Base-by-base conservation (phyloP, 1,284 basidiomycete genomes). In the Albatrellus sp. region DNA sequence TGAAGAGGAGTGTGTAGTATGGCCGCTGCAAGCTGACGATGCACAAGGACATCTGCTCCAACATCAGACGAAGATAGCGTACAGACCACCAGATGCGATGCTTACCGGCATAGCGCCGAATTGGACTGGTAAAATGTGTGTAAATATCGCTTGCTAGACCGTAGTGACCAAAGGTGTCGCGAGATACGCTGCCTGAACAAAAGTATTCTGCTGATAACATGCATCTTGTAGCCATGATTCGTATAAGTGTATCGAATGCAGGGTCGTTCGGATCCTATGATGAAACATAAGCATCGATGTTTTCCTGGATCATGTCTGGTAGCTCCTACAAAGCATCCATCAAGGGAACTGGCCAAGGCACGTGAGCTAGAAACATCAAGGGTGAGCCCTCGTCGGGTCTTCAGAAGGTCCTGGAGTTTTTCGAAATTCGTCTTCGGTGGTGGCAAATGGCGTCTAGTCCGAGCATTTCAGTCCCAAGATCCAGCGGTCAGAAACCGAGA, bases 201-300 rank as follows among this genome's bases (percentile, higher is more conserved):
- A 98, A 98, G 63, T 99, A 98, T 62, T 98, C 96, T 24, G 96
- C 96, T 0, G 92, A 85, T 14, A 98, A 72, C 96, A 99, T 98
- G 61, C 96, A 98, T 14, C 96, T 73, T 1, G 96, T 98, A 1
- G 96, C 93, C 92, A 99, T 98, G 63, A 99, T 98, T 37, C 96
- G 81, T 39, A 98, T 93, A 11, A 98, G 76, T 0, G 92, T 98
- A 60, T 98, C 98, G 71, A 98, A 98, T 3, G 90, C 81, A 0
- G 90, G 87, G 55, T 90, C 76, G 7, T 65, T 60, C 0, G 83
- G 72, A 58, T 94, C 90, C 83, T 90, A 53, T 37, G 45, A 17
- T 46, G 47, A 37, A 11, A 44, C 31, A 36, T 38, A 45, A 40
- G 33, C 44, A 24, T 17, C 14, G 2, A 32, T 16, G n/a, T 12